phyloP scores from a whole-genome alignment of 2,329 filamentous ascomycete genomes.

The Cladophialophora immunda region DNA sequence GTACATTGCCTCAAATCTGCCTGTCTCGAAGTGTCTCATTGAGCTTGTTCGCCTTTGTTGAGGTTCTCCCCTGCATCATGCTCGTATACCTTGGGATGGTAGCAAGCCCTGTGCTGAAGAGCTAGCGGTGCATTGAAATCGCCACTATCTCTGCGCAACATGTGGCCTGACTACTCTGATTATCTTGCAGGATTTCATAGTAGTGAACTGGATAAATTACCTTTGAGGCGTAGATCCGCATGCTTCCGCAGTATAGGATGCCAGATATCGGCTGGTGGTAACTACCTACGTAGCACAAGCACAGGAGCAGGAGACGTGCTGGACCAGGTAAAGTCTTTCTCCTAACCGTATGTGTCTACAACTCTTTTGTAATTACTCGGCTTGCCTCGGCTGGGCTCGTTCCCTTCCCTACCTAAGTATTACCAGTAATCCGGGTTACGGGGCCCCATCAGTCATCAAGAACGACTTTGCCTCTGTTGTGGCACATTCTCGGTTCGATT shows the following conservation, averaged over 20 bases:
- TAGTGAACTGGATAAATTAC: neutral
- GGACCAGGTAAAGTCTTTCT: too few relatives aligned
- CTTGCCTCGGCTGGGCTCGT: too few relatives aligned
- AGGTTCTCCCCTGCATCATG: neutral
- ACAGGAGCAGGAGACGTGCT: too few relatives aligned
- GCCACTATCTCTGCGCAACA: neutral
- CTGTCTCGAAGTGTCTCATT: neutral
- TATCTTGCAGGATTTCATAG: neutral
- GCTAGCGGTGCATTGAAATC: neutral
- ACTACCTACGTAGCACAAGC: too few relatives aligned
- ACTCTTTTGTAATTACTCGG: too few relatives aligned
- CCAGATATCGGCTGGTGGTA: neutral
- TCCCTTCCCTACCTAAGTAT: too few relatives aligned
- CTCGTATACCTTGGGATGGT: neutral
- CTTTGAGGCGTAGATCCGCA: neutral
- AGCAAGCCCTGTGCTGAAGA: neutral
- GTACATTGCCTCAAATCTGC: neutral
- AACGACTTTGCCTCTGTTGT: slow-evolving; percentile 6
- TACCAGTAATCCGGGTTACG: neutral
- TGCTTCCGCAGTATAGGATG: neutral
- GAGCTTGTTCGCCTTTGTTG: neutral
- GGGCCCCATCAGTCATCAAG: neutral
- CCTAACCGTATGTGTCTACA: too few relatives aligned
- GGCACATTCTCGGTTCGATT: slow-evolving; percentile 15
- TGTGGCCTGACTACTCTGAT: neutral